These are phyloP conservation scores for Fusarium sp. DNA, from an alignment of 2,329 filamentous ascomycete species.

Conservation along the genomic window DNA sequence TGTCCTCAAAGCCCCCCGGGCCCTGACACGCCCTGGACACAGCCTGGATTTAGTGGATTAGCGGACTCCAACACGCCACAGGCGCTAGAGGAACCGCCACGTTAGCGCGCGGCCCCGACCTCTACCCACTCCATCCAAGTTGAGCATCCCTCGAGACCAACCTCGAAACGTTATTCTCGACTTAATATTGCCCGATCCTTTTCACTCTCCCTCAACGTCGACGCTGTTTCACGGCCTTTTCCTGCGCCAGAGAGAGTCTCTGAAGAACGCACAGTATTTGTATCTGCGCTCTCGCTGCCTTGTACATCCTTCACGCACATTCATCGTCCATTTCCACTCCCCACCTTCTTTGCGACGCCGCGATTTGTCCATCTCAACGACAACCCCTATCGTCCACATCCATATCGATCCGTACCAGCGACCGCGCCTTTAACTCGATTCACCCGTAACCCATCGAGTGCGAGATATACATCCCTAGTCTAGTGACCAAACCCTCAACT, in stretches of 20 bases:
- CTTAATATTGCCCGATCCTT: conserved; percentile 18
- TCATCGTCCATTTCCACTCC: conserved; percentile 6
- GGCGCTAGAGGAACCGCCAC: conserved; percentile 40
- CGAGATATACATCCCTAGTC: neutral
- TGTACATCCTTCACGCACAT: neutral
- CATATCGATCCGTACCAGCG: neutral
- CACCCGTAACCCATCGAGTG: neutral
- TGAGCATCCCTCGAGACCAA: conserved; percentile 29
- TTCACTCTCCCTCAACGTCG: neutral
- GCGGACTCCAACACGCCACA: conserved; percentile 34
- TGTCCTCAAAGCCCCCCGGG: neutral
- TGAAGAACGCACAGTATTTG: neutral
- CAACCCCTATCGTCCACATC: conserved; percentile 20
- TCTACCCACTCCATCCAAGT: conserved; percentile 1
- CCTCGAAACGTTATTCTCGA: conserved; percentile 27
- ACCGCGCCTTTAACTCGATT: neutral
- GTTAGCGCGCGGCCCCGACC: conserved; percentile 30
- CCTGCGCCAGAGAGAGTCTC: neutral
- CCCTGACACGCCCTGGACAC: conserved; percentile 3
- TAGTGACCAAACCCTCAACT: neutral
- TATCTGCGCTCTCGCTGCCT: neutral
- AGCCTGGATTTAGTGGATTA: conserved; percentile 31
- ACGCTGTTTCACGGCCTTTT: conserved; percentile 1
- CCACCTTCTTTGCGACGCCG: conserved; percentile 30
- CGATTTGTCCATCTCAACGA: conserved; percentile 19